A percentile compares a stretch with the other conserved stretches of the same genome.
Evolutionary conservation across 176 grass and related monocot species (phyloP).

Genomic region (Pontederia paniculata): DNA sequence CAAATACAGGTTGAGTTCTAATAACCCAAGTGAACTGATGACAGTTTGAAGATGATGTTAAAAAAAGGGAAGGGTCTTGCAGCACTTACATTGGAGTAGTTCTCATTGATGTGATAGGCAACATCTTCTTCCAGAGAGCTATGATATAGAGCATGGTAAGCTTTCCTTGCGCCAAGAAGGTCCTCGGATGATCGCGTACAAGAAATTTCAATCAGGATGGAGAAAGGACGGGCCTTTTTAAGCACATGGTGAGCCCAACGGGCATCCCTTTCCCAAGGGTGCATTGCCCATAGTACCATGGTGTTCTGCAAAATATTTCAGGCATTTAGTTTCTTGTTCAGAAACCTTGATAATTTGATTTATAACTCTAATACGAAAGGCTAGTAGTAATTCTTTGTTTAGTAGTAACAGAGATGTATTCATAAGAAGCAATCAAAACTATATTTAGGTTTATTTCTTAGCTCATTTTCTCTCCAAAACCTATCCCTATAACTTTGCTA

Average conservation of each 20-base stretch:
- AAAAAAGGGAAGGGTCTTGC: not conserved
- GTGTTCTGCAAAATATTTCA: slow-evolving; percentile 31
- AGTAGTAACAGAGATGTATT: too few species aligned
- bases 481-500: too few species aligned
- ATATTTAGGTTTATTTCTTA: too few species aligned
- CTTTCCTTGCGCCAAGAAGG: slow-evolving; percentile 57
- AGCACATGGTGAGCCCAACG: slow-evolving; percentile 62
- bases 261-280: slow-evolving; percentile 90
- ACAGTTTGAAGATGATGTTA: too few species aligned
- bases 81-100: slow-evolving; percentile 41
- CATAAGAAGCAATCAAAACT: too few species aligned
- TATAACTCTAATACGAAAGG: too few species aligned
- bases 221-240: slow-evolving; percentile 45
- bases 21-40: not conserved
- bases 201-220: slow-evolving; percentile 57
- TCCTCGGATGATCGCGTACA: slow-evolving; percentile 72
- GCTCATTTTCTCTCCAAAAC: too few species aligned
- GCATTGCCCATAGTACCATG: slow-evolving; percentile 86
- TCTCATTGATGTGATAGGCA: slow-evolving; percentile 52
- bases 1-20: too few species aligned
- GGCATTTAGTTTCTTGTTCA: too few species aligned
- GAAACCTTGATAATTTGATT: too few species aligned
- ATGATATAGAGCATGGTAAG: slow-evolving; percentile 78
- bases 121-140: slow-evolving; percentile 93
- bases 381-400: too few species aligned